phyloP scores from a whole-genome alignment of 495 filamentous ascomycete species.

The Aspergillus homomorphus region DNA sequence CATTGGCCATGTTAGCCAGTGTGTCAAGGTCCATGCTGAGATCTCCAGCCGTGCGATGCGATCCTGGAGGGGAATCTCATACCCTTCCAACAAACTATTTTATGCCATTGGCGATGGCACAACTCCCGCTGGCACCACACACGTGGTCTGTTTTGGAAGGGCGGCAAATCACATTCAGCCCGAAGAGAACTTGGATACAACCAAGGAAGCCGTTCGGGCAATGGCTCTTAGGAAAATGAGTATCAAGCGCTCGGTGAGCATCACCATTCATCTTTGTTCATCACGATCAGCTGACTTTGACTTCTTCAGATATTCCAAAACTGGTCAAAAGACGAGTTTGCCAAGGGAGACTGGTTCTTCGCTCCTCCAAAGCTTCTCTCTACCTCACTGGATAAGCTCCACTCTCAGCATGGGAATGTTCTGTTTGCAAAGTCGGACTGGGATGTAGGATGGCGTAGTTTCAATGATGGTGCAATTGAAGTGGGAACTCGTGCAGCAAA shows the following conservation, averaged over 20 bases:
- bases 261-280: too few species aligned
- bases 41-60: conserved; percentile 23
- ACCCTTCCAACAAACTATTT: conserved; percentile 23
- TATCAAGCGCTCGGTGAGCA: too few species aligned
- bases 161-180: too few species aligned
- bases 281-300: too few species aligned
- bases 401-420: conserved; percentile 23
- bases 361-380: too few species aligned
- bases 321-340: too few species aligned
- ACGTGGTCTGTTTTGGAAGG: too few species aligned
- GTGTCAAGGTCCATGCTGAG: conserved; percentile 31
- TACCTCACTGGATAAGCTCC: too few species aligned
- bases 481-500: conserved; percentile 25
- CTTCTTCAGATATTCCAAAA: too few species aligned
- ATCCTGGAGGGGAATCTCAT: conserved; percentile 25
- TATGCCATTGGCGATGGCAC: conserved; percentile 22
- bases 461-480: conserved; percentile 36
- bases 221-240: too few species aligned
- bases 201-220: too few species aligned
- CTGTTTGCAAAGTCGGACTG: conserved; percentile 32
- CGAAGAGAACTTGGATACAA: background rate
- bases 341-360: too few species aligned
- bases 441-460: conserved; percentile 32
- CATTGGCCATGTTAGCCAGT: conserved; percentile 28
- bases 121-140: conserved; percentile 22